Conservation (phyloP, 2,329 filamentous ascomycete genomes). For the Nothophaeocryptopus gaeumannii region DNA sequence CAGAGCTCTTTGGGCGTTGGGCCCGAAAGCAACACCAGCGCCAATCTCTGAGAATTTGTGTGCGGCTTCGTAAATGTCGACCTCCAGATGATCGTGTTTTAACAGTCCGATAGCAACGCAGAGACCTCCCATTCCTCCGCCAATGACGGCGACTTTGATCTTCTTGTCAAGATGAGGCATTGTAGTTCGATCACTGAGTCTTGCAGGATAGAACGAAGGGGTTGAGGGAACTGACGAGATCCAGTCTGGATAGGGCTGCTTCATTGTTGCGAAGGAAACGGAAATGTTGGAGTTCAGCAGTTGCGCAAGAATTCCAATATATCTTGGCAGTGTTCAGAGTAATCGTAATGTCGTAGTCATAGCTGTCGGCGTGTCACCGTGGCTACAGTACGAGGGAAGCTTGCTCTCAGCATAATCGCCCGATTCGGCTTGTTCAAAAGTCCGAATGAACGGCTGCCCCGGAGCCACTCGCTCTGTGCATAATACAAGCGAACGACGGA, state of each 20-base stretch:
- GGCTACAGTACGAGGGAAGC: too few species aligned
- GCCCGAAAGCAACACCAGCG: slow-evolving; percentile 38
- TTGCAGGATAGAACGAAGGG: too few species aligned
- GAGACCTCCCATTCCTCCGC: slow-evolving; percentile 7
- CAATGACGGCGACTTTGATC: slow-evolving; percentile 7
- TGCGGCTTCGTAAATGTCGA: slow-evolving; percentile 39
- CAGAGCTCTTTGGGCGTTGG: background rate
- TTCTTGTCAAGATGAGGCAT: background rate
- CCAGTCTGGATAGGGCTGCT: background rate
- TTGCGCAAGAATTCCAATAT: too few species aligned
- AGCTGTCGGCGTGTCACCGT: too few species aligned
- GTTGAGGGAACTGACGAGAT: too few species aligned
- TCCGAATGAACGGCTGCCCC: background rate
- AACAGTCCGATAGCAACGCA: background rate
- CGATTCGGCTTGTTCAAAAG: background rate
- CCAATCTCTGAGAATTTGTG: slow-evolving; percentile 45
- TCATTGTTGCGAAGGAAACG: background rate
- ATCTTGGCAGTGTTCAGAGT: too few species aligned
- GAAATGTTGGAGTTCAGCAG: too few species aligned
- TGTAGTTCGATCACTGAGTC: too few species aligned
- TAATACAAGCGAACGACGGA: too few species aligned
- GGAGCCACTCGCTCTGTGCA: too few species aligned
- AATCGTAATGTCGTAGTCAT: too few species aligned
- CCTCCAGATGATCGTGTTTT: background rate
- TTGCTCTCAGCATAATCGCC: too few species aligned